These are phyloP conservation scores for Pseudogymnoascus sp. DNA, from an alignment of 2,329 filamentous ascomycete genomes.

Conservation along the genomic window DNA sequence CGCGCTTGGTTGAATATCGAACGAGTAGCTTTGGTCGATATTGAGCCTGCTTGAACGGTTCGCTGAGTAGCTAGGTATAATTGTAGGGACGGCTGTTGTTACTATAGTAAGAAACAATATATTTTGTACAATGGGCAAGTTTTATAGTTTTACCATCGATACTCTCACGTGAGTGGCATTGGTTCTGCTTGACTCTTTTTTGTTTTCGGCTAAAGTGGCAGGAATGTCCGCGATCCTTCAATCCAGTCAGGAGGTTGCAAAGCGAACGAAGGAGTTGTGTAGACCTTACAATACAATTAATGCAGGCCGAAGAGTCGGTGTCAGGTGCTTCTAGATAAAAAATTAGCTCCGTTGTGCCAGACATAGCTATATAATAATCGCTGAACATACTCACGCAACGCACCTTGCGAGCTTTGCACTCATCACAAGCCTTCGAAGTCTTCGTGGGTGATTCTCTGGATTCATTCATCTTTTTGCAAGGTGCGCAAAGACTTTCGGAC, in stretches of 20 bases:
- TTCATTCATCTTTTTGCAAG: no score
- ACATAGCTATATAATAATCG: slow-evolving; percentile 7
- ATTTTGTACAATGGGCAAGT: no score
- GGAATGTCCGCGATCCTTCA: slow-evolving; percentile 19
- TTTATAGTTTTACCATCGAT: no score
- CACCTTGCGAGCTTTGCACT: slow-evolving; percentile 36
- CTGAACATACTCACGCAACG: slow-evolving; percentile 31
- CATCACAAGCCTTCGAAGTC: slow-evolving; percentile 30
- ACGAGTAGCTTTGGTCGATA: no score
- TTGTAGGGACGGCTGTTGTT: no score
- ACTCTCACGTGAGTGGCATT: no score
- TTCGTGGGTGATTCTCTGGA: no score
- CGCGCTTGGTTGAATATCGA: not conserved
- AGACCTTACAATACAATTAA: slow-evolving; percentile 8
- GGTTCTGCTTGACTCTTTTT: slow-evolving; percentile 13
- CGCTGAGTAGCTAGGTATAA: no score
- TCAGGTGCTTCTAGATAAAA: not conserved
- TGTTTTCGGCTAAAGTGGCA: slow-evolving; percentile 24
- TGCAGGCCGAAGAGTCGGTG: not conserved
- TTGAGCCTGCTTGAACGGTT: no score
- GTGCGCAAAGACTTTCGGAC: no score
- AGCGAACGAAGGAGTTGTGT: not conserved
- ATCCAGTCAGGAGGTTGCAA: not conserved
- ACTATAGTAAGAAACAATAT: no score
- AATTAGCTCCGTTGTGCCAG: no score